phyloP scores from a whole-genome alignment of 73 alveolate genomes.

The Blepharisma japonicum region DNA sequence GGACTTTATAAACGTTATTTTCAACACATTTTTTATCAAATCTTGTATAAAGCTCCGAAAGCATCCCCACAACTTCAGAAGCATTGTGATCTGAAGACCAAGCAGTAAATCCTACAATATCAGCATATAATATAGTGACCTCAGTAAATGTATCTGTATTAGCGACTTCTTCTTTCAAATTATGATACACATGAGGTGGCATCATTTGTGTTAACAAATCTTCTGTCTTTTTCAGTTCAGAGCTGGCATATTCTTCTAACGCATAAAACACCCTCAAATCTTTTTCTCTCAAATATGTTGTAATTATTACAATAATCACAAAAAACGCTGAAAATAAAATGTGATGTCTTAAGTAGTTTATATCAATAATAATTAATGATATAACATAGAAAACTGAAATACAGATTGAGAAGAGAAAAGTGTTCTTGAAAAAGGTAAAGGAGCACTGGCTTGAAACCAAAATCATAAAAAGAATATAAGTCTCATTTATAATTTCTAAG shows the following conservation, averaged over 20 bases:
- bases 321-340: no score
- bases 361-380: no score
- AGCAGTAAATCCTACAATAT: conserved; percentile 82
- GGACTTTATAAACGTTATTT: conserved; percentile 90
- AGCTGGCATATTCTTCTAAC: not conserved
- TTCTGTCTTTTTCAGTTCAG: conserved; percentile 7
- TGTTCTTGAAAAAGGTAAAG: no score
- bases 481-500: no score
- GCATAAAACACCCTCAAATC: no score
- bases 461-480: no score
- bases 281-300: no score
- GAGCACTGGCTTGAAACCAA: no score
- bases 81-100: conserved; percentile 73
- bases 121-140: conserved; percentile 92
- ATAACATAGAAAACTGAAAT: no score
- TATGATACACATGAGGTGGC: conserved; percentile 46
- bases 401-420: no score
- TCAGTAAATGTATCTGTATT: conserved; percentile 77
- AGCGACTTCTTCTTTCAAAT: conserved; percentile 46
- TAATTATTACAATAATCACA: no score
- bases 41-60: conserved; percentile 80
- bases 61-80: conserved; percentile 83
- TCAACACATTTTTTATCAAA: conserved; percentile 91
- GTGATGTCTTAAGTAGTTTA: no score
- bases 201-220: conserved; percentile 10